Percentiles rank a stretch among this genome's conserved stretches.
phyloP scores from a whole-genome alignment of 768 basidiomycete species.

The Russula abietina region DNA sequence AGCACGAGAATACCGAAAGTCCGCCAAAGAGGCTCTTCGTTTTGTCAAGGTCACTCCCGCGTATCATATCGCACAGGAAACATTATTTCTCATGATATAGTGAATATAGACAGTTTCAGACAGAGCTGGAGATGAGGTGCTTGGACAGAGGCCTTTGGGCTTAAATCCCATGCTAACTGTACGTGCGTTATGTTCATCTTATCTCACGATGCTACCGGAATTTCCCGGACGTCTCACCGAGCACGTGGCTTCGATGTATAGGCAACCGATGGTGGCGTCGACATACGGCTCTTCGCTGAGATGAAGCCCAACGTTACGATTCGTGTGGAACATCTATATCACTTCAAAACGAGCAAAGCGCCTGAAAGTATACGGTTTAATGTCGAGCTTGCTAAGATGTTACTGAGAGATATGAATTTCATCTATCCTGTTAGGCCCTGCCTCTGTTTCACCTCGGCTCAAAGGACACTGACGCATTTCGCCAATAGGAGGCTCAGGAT shows the following conservation, averaged over 20 bases:
- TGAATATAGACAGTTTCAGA: constrained; percentile 1
- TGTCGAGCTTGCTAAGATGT: not conserved
- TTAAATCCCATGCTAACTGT: not conserved
- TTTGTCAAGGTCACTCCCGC: not conserved
- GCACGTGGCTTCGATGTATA: not conserved
- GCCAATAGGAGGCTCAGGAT: not conserved
- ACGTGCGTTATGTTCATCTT: not conserved
- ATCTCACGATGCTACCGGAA: not conserved
- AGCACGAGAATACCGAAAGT: constrained; percentile 2
- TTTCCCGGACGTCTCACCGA: not conserved
- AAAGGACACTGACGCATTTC: not conserved
- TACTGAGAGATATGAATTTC: constrained; percentile 14
- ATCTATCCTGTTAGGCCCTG: constrained; percentile 2
- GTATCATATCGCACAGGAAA: not conserved
- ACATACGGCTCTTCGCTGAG: not conserved
- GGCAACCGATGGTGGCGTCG: no score
- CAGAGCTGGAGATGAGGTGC: not conserved
- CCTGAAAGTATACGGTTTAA: not conserved
- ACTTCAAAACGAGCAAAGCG: constrained; percentile 1
- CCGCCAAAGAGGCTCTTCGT: not conserved
- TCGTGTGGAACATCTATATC: constrained; percentile 7
- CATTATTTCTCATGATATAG: not conserved
- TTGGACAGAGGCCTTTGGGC: not conserved
- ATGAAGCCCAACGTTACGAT: not conserved
- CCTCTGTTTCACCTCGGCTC: not conserved